Base-by-base conservation (phyloP, 805 yeast species). In the Metahyphopichia silvanorum region DNA sequence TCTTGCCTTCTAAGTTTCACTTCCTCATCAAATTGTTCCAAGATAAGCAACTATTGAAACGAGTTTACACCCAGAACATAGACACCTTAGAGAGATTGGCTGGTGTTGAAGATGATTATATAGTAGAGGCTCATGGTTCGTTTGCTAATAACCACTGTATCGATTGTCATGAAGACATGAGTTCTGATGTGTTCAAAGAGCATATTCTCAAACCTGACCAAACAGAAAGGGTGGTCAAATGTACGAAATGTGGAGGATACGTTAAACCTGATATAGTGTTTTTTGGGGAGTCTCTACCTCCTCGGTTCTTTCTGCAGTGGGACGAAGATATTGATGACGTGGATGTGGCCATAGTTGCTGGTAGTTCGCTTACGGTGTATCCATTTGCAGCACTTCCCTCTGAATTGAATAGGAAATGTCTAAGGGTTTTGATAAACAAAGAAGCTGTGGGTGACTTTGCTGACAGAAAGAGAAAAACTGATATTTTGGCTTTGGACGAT, bases 91-190 rank as follows among this genome's bases (percentile, higher is more conserved):
- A 91, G 53, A 69, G 94, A 43, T 63, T 82, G 13, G 93, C 96
- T 0, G 96, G 96, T 0, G 74, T 91, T 2, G 50, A 63, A 1
- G 77, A 66, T 13, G 77, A 79, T 10, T 68, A 60, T 38, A 67
- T 91, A 2, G 81, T 91, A 0, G 96, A 88, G 50, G 98, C 98
- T 0, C 98, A 91, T 57, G 98, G 98, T 0, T 86, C 95, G 2
- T 91, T 91, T 70, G 94, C 93, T 1, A 57, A 53, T 1, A 84
- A 82, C 46, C 93, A 83, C 44, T 91, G 98, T 51, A 82, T 88
- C 28, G 77, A 82, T 14, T 91, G 98, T 60, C 38, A 57, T 2
- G 53, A 56, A 18, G 79, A 53, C 27, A 81, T 79, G 75, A 54
- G 72, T 0, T 54, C 63, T 6, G 73, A 66, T 5, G 54, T 54